Evolutionary conservation across 495 filamentous ascomycete species (phyloP).

Genomic region (Tetracladium marchalianum): DNA sequence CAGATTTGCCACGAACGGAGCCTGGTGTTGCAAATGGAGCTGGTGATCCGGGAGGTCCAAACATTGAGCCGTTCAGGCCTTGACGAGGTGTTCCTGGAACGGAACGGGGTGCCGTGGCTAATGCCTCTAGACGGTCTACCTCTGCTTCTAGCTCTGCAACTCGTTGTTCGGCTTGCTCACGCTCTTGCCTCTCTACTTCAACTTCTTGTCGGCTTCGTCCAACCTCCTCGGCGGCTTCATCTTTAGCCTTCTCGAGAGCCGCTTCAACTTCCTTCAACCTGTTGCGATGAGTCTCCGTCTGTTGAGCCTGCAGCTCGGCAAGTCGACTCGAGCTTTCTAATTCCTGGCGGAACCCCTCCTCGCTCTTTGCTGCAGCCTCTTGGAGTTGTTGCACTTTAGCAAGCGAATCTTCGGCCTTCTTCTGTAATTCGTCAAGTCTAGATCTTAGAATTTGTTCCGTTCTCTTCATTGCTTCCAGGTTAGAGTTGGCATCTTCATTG

Average conservation of each 20-base stretch:
- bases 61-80: constrained; percentile 36
- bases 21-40: constrained; percentile 44
- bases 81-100: constrained; percentile 48
- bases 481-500: constrained; percentile 72
- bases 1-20: constrained; percentile 35
- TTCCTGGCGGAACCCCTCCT: constrained; percentile 76
- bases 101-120: constrained; percentile 21
- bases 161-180: constrained; percentile 56
- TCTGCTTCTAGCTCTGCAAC: constrained; percentile 67
- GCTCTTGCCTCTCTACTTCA: constrained; percentile 69
- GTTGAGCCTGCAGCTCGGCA: constrained; percentile 74
- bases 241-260: constrained; percentile 64
- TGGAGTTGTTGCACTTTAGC: constrained; percentile 72
- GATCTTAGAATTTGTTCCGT: constrained; percentile 72
- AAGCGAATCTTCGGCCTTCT: constrained; percentile 77
- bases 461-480: constrained; percentile 63
- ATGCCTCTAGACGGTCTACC: constrained; percentile 55
- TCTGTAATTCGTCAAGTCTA: constrained; percentile 71
- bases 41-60: constrained; percentile 26
- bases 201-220: constrained; percentile 67
- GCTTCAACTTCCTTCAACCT: constrained; percentile 75
- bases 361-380: constrained; percentile 64
- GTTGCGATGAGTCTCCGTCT: constrained; percentile 68
- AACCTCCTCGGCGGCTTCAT: constrained; percentile 73
- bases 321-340: constrained; percentile 70